phyloP scores from a whole-genome alignment of 208 protist genomes.

The Acanthamoeba royreba region DNA sequence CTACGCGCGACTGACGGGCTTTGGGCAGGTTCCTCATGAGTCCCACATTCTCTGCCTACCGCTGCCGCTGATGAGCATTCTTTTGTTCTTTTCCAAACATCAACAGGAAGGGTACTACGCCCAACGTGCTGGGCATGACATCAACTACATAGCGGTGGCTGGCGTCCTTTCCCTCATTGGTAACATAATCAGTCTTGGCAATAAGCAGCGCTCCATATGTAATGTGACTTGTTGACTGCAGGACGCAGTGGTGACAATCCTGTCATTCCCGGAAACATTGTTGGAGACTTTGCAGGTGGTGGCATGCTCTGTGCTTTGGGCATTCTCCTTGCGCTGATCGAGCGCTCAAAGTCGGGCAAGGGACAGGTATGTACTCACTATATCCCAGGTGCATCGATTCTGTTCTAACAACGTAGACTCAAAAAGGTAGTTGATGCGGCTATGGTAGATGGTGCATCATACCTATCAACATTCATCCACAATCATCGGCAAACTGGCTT shows the following conservation, averaged over 20 bases:
- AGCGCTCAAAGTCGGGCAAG: conserved; percentile 49
- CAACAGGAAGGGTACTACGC: conserved; percentile 30
- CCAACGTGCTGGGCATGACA: conserved; percentile 76
- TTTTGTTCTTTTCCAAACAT: no score
- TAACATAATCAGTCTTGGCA: no score
- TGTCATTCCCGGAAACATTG: conserved; percentile 33
- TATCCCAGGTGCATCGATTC: no score
- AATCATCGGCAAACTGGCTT: neutral
- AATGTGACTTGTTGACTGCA: no score
- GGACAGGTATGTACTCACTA: conserved; percentile 51
- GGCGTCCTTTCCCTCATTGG: conserved; percentile 66
- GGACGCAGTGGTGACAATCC: conserved; percentile 39
- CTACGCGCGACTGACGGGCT: conserved; percentile 77
- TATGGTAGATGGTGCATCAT: conserved; percentile 68
- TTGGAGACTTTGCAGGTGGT: conserved; percentile 39
- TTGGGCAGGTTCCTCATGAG: conserved; percentile 71
- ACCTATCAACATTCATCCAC: conserved; percentile 64
- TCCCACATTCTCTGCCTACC: neutral
- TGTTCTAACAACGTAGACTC: no score
- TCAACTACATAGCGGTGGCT: conserved; percentile 77
- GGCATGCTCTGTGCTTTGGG: conserved; percentile 50
- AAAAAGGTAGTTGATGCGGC: conserved; percentile 69
- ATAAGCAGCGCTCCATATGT: no score
- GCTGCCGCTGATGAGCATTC: no score
- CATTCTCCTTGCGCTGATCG: conserved; percentile 71